Evolutionary conservation across 768 basidiomycete species (phyloP), one percentile per base, ranked within the genome.

Genomic region (Collybia sp.): DNA sequence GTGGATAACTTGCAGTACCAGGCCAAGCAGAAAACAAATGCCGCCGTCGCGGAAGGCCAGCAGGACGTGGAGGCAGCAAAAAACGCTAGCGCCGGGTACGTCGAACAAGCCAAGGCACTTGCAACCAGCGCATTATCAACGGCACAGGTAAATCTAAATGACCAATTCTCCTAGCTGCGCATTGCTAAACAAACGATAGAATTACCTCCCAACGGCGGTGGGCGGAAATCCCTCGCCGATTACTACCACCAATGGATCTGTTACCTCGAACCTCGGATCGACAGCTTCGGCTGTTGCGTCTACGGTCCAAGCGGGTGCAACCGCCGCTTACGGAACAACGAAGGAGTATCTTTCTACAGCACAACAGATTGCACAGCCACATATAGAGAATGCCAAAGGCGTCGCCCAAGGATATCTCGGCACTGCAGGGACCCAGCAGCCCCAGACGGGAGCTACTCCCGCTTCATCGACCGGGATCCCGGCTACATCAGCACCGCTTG

Each of bases 1-100:
- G 46, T 62, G 1, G 70, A 70, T 30, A 60, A 70, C 40, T 56
- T 76, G 16, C 56, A 65, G 35, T 54, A 51, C 4, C 58, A 69
- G 39, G 62, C 64, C 1, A 60, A 61, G n/a, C 52, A 63, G 40
- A 75, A 65, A 53, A 79, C 76, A 1, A 62, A 80, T 39, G 61
- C 62, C 1, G 84, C 82, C 15, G 79, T 76, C n/a, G 66, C 67
- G 0, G 71, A 85, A 54, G 83, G 83, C 3, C 68, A 77, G 51
- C 59, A 62, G 5, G 72, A 77, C 47, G 68, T 85, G 1, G 69
- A 73, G 6, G 60, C 65, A 11, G 70, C 68, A 0, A 75, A 76
- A 54, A 70, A 68, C 3, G 56, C 70, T 1, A 72, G 73, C 20
- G 65, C 66, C 5, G 66, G 66, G 0, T 82, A 82, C 52, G 60